These are phyloP conservation scores for Hanseniaspora lindneri DNA, from an alignment of 805 yeast species.

Conservation along the genomic window DNA sequence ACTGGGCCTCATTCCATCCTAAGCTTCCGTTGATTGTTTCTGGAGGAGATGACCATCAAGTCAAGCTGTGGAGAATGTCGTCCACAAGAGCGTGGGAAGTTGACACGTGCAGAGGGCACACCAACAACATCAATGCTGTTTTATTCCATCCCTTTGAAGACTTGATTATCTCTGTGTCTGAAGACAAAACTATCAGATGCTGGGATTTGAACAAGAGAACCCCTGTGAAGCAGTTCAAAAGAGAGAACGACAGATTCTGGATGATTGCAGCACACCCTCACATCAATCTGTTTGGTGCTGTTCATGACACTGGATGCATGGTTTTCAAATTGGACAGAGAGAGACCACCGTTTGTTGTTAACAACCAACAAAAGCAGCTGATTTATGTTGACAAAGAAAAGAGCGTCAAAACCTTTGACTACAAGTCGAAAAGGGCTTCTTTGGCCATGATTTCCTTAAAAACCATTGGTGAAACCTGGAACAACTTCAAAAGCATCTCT, in stretches of 20 bases:
- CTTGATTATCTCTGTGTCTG: slow-evolving; percentile 82
- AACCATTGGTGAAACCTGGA: slow-evolving; percentile 76
- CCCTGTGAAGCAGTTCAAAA: slow-evolving; percentile 84
- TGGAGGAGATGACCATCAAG: slow-evolving; percentile 90
- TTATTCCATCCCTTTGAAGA: slow-evolving; percentile 91
- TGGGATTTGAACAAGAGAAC: slow-evolving; percentile 95
- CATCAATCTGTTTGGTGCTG: slow-evolving; percentile 87
- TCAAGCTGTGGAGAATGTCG: slow-evolving; percentile 94
- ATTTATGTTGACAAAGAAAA: slow-evolving; percentile 71
- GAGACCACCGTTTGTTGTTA: slow-evolving; percentile 46
- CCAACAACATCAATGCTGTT: slow-evolving; percentile 80
- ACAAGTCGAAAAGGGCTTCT: slow-evolving; percentile 48
- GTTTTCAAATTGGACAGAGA: slow-evolving; percentile 95
- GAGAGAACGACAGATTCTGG: slow-evolving; percentile 95
- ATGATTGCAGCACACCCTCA: slow-evolving; percentile 75
- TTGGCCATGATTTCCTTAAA: slow-evolving; percentile 75
- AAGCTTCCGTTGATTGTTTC: slow-evolving; percentile 88
- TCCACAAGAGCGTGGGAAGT: slow-evolving; percentile 98
- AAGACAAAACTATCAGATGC: slow-evolving; percentile 88
- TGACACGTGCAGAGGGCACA: slow-evolving; percentile 95
- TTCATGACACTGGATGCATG: slow-evolving; percentile 96
- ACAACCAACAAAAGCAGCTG: slow-evolving; percentile 68
- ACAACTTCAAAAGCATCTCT: slow-evolving; percentile 69
- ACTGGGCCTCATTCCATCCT: slow-evolving; percentile 98
- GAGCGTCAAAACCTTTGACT: slow-evolving; percentile 73